Evolutionary conservation across 192 early-diverging fungal species (phyloP).

Genomic region (Glomus cerebriforme): DNA sequence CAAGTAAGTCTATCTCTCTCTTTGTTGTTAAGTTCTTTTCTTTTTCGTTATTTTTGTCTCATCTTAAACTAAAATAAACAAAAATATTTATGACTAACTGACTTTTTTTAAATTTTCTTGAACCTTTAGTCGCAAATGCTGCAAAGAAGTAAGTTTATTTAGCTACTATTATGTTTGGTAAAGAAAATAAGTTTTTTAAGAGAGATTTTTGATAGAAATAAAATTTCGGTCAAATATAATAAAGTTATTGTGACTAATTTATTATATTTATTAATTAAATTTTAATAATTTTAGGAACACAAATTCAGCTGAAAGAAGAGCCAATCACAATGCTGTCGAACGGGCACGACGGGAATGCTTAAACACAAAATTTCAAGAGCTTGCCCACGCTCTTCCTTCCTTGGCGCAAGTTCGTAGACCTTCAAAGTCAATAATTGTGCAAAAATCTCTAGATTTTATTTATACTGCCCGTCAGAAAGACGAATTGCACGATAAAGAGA

Average conservation of each 20-base stretch:
- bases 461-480: conserved; percentile 36
- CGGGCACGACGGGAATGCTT: conserved; percentile 78
- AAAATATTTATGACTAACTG: neutral
- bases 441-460: conserved; percentile 73
- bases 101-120: conserved; percentile 1
- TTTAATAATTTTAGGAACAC: conserved; percentile 35
- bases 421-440: conserved; percentile 79
- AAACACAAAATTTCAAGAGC: conserved; percentile 79
- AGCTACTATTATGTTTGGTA: too few species aligned
- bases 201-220: too few species aligned
- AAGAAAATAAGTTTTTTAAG: too few species aligned
- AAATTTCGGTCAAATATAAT: neutral
- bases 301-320: conserved; percentile 61
- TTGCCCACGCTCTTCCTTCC: conserved; percentile 77
- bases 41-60: neutral
- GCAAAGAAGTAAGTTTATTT: conserved; percentile 20
- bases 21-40: neutral
- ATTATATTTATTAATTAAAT: neutral
- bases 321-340: conserved; percentile 81
- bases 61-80: too few species aligned
- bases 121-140: neutral
- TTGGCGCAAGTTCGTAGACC: conserved; percentile 74
- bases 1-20: neutral
- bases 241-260: too few species aligned
- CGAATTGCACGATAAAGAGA: conserved; percentile 47